Percentiles rank a stretch among this genome's conserved stretches.
phyloP scores from a whole-genome alignment of 2,329 filamentous ascomycete species.

The Botryosphaeria dothidea region DNA sequence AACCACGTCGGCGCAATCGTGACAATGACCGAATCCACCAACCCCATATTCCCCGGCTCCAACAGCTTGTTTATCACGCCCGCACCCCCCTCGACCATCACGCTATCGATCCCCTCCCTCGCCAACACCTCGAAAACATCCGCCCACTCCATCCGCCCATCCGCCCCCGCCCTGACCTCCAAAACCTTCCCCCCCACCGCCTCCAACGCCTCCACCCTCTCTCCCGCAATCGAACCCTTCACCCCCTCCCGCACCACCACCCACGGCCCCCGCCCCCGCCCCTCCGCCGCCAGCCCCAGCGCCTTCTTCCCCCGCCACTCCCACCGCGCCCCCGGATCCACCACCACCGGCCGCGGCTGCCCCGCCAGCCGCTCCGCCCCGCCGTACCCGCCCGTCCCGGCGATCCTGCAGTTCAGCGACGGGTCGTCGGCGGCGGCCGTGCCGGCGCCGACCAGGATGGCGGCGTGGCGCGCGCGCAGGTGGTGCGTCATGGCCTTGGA shows the following conservation, averaged over 20 bases:
- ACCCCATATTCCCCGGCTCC: slow-evolving; percentile 57
- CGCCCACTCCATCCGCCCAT: slow-evolving; percentile 55
- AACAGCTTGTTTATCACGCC: slow-evolving; percentile 80
- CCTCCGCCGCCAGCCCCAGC: slow-evolving; percentile 62
- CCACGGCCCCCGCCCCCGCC: slow-evolving; percentile 72
- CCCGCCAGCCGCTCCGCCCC: slow-evolving; percentile 50
- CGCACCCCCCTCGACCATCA: slow-evolving; percentile 92
- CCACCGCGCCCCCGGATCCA: slow-evolving; percentile 82
- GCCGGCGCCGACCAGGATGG: slow-evolving; percentile 81
- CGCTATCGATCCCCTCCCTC: slow-evolving; percentile 65
- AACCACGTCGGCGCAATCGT: slow-evolving; percentile 90
- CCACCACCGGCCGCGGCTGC: slow-evolving; percentile 78
- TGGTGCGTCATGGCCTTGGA: slow-evolving; percentile 94
- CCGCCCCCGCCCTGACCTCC: slow-evolving; percentile 32
- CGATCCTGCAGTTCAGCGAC: slow-evolving; percentile 77
- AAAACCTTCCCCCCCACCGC: slow-evolving; percentile 31
- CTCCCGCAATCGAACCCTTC: slow-evolving; percentile 12
- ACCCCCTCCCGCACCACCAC: slow-evolving; percentile 54
- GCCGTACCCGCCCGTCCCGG: slow-evolving; percentile 59
- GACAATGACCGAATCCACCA: slow-evolving; percentile 78
- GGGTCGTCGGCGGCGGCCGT: slow-evolving; percentile 86
- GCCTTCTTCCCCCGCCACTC: slow-evolving; percentile 62
- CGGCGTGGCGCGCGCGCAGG: slow-evolving; percentile 77
- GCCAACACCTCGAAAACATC: slow-evolving; percentile 62
- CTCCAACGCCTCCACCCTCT: slow-evolving; percentile 28